Percentiles rank a stretch among this genome's conserved stretches.
These are phyloP conservation scores for Lactarius psammicola DNA, from an alignment of 768 basidiomycete genomes.

Conservation along the genomic window DNA sequence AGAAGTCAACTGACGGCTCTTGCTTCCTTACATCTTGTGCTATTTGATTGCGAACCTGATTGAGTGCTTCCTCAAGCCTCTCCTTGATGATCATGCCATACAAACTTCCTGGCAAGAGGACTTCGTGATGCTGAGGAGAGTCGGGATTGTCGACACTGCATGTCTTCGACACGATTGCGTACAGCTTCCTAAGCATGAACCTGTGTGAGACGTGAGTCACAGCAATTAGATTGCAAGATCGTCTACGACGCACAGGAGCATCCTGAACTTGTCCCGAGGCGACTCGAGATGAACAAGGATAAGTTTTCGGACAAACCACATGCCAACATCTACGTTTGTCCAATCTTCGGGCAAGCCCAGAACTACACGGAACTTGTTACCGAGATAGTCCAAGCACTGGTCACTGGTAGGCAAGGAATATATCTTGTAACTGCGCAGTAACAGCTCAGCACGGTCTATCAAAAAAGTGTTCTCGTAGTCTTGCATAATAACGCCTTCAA, in stretches of 20 bases:
- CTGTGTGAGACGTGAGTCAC: conserved; percentile 40
- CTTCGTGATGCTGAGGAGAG: conserved; percentile 98
- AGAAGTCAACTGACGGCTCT: conserved; percentile 78
- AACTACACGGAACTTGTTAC: conserved; percentile 94
- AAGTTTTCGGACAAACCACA: conserved; percentile 79
- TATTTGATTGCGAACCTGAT: conserved; percentile 67
- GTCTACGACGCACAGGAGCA: conserved; percentile 72
- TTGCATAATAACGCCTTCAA: conserved; percentile 94
- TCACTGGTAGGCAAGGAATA: conserved; percentile 84
- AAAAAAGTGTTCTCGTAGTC: conserved; percentile 97
- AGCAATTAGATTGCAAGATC: background rate
- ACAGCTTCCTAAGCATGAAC: conserved; percentile 97
- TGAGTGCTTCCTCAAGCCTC: conserved; percentile 86
- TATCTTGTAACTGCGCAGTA: conserved; percentile 93
- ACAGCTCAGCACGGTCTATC: conserved; percentile 92
- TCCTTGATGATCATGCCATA: conserved; percentile 99
- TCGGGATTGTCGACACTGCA: conserved; percentile 97
- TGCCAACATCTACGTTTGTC: conserved; percentile 78
- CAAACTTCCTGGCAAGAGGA: conserved; percentile 86
- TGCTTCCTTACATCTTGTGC: conserved; percentile 70
- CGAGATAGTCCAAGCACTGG: conserved; percentile 92
- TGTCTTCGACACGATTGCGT: conserved; percentile 82
- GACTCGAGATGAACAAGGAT: conserved; percentile 86
- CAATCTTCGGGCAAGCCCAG: conserved; percentile 91
- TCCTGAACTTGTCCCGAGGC: conserved; percentile 89